Evolutionary conservation across 164 flowering plant species (phyloP), one percentile per base, ranked within the genome.

Genomic region (Nymphaea thermarum): DNA sequence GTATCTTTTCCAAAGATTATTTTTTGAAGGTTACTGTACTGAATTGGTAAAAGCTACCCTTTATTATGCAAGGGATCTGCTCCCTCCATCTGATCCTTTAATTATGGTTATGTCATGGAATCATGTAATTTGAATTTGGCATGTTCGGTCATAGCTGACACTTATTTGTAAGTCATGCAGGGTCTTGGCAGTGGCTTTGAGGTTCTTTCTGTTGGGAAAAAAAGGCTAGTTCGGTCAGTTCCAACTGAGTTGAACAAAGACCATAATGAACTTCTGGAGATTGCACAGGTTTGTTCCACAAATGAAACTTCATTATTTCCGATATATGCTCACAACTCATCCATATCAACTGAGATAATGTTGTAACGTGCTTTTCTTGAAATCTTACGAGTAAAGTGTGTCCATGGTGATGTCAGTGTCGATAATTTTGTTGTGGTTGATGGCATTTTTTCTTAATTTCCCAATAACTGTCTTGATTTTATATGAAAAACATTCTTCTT

Each of bases 201-300:
- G 85, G 97, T 94, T 71, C 87, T 94, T 69, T 79, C 93, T 66
- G 88, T 92, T 72, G 97, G 99, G 59, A 91, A 84, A 84, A 88
- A 74, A 73, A 94, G 90, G 75, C 89, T 94, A 75, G 89, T 91
- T 59, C 84, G 98, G 1, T 94, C 97, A 63, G 99, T 94, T 72
- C 99, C 99, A 11, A 91, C 97, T 3, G 98, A 94, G 75, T 74
- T 94, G 82, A 94, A 94, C 79, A 90, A 90, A 74, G 99, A 94
- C 79, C 99, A 91, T 74, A 94, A 94, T 81, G 96, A 86, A 84
- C 87, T 94, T 70, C 70, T 94, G 74, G 98, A 94, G 76, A 81
- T 91, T 55, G 95, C 99, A 17, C 99, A 94, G 97, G 99, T 91
- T 14, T 51, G 63, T 68, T 18, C 42, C 55, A 4, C 57, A 51